Base-by-base conservation (phyloP, 2,329 filamentous ascomycete species). In the Trichoderma breve region DNA sequence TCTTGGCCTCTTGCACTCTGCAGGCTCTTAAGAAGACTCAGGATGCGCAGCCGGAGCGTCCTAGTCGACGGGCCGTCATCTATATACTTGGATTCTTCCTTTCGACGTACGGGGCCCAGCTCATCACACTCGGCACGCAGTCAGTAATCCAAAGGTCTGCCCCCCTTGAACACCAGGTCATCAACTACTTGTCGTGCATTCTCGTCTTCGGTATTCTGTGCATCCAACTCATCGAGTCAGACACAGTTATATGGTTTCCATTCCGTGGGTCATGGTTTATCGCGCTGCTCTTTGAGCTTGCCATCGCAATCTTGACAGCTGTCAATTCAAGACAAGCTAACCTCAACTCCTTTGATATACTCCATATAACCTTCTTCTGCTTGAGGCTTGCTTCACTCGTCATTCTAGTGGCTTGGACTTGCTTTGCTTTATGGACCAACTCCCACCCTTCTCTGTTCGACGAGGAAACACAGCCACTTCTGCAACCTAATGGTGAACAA, bases 181-280 rank as follows among this genome's bases (percentile, higher is more conserved):
- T 93, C 69, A 88, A 89, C 69, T 82, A 87, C 47, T 80, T 92
- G 30, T 87, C 90, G 1, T 91, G 89, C 70, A 83, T 90, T 60
- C 80, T 93, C 32, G 83, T 89, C n/a, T 93, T 91, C 79, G 86
- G 88, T 4, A 85, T 90, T 15, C 84, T 91, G 75, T 82, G 89
- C 72, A 83, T 87, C 53, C 84, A 84, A 24, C 83, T 92, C 15
- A 81, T 84, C 3, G 86, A 88, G 67, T 82, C 83, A 21, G 78
- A 83, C 34, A 82, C 84, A 66, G 83, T 85, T 3, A 84, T 89
- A 11, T 91, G 89, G 85, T 89, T 90, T 75, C 89, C 90, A 0
- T 90, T 89, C 73, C 87, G 87, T 74, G 90, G 89, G 21, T 87
- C 88, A 14, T 92, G 90, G 85, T 74, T 87, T 34, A 79, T 92